Percentiles rank a stretch among this genome's conserved stretches.
These are phyloP conservation scores for Fusarium nygamai DNA, from an alignment of 2,329 filamentous ascomycete genomes.

Conservation along the genomic window DNA sequence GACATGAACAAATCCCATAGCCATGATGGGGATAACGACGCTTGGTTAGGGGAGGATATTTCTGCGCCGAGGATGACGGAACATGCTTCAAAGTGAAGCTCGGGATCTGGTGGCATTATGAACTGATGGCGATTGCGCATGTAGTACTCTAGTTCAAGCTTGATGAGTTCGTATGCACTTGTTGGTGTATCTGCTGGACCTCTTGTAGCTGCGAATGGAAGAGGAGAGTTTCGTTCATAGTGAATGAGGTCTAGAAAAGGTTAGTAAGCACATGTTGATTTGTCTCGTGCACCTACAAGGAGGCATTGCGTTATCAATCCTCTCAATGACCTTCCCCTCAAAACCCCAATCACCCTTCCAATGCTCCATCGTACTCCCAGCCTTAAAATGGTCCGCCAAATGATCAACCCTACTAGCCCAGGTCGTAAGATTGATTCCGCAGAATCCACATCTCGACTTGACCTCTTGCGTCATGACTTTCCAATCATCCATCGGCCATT, in stretches of 20 bases:
- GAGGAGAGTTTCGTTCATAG: constrained; percentile 29
- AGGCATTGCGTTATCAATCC: constrained; percentile 55
- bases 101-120: constrained; percentile 10
- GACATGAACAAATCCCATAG: constrained; percentile 37
- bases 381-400: constrained; percentile 55
- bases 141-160: constrained; percentile 31
- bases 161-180: constrained; percentile 33
- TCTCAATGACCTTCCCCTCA: constrained; percentile 49
- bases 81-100: constrained; percentile 33
- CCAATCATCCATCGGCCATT: constrained; percentile 47
- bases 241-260: constrained; percentile 33
- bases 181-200: constrained; percentile 35
- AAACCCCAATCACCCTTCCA: constrained; percentile 59
- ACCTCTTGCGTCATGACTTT: constrained; percentile 50
- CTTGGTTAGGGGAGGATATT: constrained; percentile 24
- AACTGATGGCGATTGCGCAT: constrained; percentile 25
- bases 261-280: not conserved
- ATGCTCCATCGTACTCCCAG: constrained; percentile 52
- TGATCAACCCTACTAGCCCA: constrained; percentile 52
- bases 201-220: constrained; percentile 32
- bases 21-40: constrained; percentile 19
- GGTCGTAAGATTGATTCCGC: constrained; percentile 48
- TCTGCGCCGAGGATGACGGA: constrained; percentile 28
- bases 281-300: constrained; percentile 45
- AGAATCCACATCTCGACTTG: constrained; percentile 54